A percentile compares a stretch with the other conserved stretches of the same genome.
These are phyloP conservation scores for Malassezia sp. DNA, from an alignment of 1,284 basidiomycete species.

Conservation along the genomic window DNA sequence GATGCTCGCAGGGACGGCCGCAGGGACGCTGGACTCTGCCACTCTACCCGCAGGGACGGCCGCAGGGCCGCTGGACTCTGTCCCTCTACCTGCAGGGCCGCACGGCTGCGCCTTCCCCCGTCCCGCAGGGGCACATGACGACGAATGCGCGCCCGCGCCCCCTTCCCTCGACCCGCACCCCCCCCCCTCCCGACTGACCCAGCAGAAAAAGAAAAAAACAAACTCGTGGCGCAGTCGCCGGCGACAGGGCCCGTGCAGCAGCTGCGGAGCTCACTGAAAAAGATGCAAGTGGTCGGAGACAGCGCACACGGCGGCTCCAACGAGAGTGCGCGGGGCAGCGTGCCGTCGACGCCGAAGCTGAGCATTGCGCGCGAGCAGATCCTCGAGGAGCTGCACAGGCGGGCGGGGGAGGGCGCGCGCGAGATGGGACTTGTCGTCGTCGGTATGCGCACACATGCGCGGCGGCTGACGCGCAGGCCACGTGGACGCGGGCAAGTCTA, in stretches of 20 bases:
- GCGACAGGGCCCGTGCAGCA: constrained; percentile 22
- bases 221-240: constrained; percentile 13
- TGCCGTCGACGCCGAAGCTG: constrained; percentile 54
- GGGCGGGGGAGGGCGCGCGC: constrained; percentile 57
- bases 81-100: no score
- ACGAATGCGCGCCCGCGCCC: no score
- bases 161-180: no score
- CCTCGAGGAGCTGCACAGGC: constrained; percentile 64
- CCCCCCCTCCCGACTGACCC: not conserved
- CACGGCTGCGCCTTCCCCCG: no score
- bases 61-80: no score
- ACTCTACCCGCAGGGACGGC: no score
- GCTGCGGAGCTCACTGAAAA: constrained; percentile 30
- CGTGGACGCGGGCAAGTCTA: constrained; percentile 97
- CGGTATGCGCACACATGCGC: constrained; percentile 54
- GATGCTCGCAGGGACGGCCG: no score
- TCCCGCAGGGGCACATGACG: no score
- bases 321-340: constrained; percentile 23
- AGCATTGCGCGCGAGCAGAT: constrained; percentile 70
- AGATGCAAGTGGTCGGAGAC: constrained; percentile 19
- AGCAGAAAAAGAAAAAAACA: constrained; percentile 13
- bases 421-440: constrained; percentile 80
- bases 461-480: constrained; percentile 56
- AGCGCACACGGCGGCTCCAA: constrained; percentile 4
- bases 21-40: no score